Evolutionary conservation across 2,329 filamentous ascomycete genomes (phyloP), one percentile per base, ranked within the genome.

Genomic region (Tolypocladium paradoxum): DNA sequence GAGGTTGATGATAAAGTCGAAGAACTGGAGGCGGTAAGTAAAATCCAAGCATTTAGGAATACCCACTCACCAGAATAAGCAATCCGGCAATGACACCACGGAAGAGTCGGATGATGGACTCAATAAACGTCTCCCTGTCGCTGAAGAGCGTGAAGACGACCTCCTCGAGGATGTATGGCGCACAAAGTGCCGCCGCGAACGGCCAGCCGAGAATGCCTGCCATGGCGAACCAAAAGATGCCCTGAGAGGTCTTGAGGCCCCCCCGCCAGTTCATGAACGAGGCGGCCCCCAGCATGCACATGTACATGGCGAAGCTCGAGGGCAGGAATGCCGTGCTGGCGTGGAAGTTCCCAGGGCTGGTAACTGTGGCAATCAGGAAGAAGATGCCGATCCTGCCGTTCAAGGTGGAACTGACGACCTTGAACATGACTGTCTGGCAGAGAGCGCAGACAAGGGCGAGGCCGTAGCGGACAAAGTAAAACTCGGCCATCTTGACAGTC

Each of bases 251-350:
- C 67, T 85, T 88, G 47, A 90, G 73, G 0, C 89, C 88, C 22
- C 84, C 85, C 37, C 80, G 81, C 85, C 88, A 93, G 69, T 96
- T 88, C 81, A 99, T 87, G 68, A 97, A 99, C 0, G 89, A 83
- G 1, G 90, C 81, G 53, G 90, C 82, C 12, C 91, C 93, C 8
- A 97, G 75, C 78, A 93, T 93, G 16, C 83, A 84, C 55, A 84
- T 88, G 67, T 95, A 96, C 93, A 99, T 99, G 64, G 93, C 87
- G 65, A 99, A 99, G 68, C 87, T 96, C 9, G 91, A 96, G 0
- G 93, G 93, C 6, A 99, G 75, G 64, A 88, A 96, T 6, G 92
- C 84, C 1, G 87, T 80, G 54, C 89, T 90, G 5, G 93, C 87
- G 69, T 96, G 90, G 66, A 96, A 97, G 78, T 96, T 95, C 45